Base-by-base conservation (phyloP, 2,329 filamentous ascomycete genomes). In the Alternaria solani region DNA sequence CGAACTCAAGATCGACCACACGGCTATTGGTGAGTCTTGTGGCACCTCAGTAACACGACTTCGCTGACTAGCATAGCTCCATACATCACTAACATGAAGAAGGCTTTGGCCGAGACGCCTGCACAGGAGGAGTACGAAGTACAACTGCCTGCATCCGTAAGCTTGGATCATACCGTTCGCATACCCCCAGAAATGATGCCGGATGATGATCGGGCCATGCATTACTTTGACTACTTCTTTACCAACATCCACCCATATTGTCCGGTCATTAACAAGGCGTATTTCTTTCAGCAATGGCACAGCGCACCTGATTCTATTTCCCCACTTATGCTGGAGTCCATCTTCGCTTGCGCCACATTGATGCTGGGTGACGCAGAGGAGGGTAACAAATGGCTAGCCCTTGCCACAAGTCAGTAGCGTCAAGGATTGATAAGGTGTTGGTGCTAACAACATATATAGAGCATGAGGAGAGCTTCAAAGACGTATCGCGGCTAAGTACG, bases 111-210 rank as follows among this genome's bases (percentile, higher is more conserved):
- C 9, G 86, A 87, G 69, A 83, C 84, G 34, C 89, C 90, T 0
- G 88, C 87, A 0, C 79, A 91, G 34, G 89, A 91, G 61, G 91
- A 97, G 58, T 89, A 86, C 61, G 91, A 93, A 67, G 86, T 88
- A 44, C 80, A 86, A 30, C 79, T 96, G 8, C 93, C 92, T 34
- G 87, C 88, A 12, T 86, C 90, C 34, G 85, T 87, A 16, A 85
- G 88, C 8, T 86, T 91, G 7, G 93, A 93, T 51, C 84, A 89
- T 23, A 93, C 91, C 59, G 90, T 97, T 59, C 88, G 93, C 36
- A 97, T 98, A 63, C 95, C 94, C 0, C 92, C 91, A 0, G 93
- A 96, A 71, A 86, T 98, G 72, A 97, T 98, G 93, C 94, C 94
- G 1, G 87, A 90, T 30, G 93, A 97, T 32, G 89, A 92, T 44